These are phyloP conservation scores for Tetrapisispora namnaoensis DNA, from an alignment of 805 yeast species.

Conservation along the genomic window DNA sequence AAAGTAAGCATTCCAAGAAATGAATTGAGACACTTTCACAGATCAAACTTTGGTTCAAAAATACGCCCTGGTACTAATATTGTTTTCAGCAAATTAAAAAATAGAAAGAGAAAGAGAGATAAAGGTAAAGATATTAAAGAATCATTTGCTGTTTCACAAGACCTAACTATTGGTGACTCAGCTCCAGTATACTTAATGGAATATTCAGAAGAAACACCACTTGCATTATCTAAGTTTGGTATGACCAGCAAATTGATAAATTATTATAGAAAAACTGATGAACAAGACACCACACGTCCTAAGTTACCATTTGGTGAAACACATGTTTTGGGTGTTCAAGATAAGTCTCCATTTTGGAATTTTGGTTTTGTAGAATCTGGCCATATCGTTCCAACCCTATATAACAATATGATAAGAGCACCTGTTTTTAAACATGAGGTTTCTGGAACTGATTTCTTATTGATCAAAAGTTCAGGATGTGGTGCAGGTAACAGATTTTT, in stretches of 20 bases:
- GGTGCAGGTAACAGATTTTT: conserved; percentile 64
- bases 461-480: conserved; percentile 71
- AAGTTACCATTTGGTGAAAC: conserved; percentile 89
- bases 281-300: conserved; percentile 78
- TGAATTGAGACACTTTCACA: conserved; percentile 69
- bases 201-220: conserved; percentile 83
- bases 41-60: conserved; percentile 50
- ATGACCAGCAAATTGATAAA: conserved; percentile 93
- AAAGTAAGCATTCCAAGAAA: conserved; percentile 62
- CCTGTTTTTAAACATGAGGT: conserved; percentile 86
- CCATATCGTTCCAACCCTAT: conserved; percentile 83
- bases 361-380: conserved; percentile 96
- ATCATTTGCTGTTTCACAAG: conserved; percentile 58
- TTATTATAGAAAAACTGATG: conserved; percentile 76
- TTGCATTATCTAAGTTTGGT: conserved; percentile 77
- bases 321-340: conserved; percentile 91
- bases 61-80: conserved; percentile 72
- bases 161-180: conserved; percentile 75
- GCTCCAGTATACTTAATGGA: conserved; percentile 72
- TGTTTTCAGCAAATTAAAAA: conserved; percentile 63
- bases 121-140: conserved; percentile 73
- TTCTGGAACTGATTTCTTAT: conserved; percentile 66
- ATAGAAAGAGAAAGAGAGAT: conserved; percentile 81
- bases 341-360: conserved; percentile 96
- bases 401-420: conserved; percentile 85